Percentiles rank a stretch among this genome's conserved stretches.
Conservation (phyloP, 305 asterid genomes). For the Rubia peregrina region DNA sequence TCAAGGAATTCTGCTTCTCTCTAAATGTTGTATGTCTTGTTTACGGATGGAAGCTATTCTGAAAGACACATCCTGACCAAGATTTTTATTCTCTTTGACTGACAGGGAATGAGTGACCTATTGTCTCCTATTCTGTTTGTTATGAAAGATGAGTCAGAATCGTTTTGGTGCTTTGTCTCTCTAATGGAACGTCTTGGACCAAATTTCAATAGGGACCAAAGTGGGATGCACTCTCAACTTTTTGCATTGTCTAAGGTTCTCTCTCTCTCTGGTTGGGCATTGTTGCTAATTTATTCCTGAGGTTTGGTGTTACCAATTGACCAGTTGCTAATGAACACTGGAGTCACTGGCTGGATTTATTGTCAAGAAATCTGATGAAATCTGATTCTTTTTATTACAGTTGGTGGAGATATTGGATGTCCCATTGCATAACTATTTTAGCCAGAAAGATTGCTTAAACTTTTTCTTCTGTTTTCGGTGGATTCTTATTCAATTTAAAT, state of each 20-base stretch:
- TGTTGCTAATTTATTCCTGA: background rate
- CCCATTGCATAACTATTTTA: constrained; percentile 82
- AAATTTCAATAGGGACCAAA: constrained; percentile 96
- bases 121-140: constrained; percentile 87
- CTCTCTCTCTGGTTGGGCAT: constrained; percentile 6
- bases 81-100: constrained; percentile 8
- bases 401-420: constrained; percentile 85
- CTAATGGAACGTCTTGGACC: constrained; percentile 99
- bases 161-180: constrained; percentile 94
- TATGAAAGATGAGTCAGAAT: constrained; percentile 83
- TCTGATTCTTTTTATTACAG: constrained; percentile 39
- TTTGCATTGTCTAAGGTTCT: constrained; percentile 91
- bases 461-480: constrained; percentile 99
- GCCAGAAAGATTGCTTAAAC: constrained; percentile 87
- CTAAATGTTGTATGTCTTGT: background rate
- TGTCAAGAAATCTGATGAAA: constrained; percentile 7
- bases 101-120: constrained; percentile 99
- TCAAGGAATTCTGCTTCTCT: background rate
- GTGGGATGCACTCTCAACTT: constrained; percentile 98
- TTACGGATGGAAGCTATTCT: background rate
- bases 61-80: background rate
- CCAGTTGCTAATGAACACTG: background rate
- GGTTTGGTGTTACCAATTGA: background rate
- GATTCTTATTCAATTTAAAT: constrained; percentile 95
- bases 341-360: background rate